These are phyloP conservation scores for Chaetomiaceae sp. DNA, from an alignment of 2,329 filamentous ascomycete species.

Conservation along the genomic window DNA sequence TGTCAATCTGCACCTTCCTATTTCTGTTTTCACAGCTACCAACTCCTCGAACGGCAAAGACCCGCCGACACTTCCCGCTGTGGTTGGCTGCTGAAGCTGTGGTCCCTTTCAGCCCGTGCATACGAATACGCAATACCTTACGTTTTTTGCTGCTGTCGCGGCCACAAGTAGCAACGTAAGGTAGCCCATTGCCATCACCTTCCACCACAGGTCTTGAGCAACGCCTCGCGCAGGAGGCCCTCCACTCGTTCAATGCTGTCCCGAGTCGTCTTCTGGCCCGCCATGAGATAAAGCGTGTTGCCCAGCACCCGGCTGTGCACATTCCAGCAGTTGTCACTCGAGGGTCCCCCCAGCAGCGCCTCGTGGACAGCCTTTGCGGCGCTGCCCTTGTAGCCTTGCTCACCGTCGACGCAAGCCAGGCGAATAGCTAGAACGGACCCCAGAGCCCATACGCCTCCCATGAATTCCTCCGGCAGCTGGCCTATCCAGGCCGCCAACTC, in stretches of 20 bases:
- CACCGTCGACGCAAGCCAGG: conserved; percentile 33
- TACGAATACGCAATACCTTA: too few relatives aligned
- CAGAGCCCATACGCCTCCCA: conserved; percentile 64
- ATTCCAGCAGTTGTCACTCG: conserved; percentile 36
- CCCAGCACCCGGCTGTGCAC: conserved; percentile 50
- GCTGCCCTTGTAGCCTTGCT: conserved; percentile 41
- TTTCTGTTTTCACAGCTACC: too few relatives aligned
- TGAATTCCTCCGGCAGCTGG: conserved; percentile 37
- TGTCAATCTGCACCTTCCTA: too few relatives aligned
- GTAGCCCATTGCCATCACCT: not conserved
- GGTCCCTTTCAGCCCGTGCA: too few relatives aligned
- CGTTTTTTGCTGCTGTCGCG: too few relatives aligned
- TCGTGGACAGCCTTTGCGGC: conserved; percentile 40
- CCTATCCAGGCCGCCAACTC: conserved; percentile 48
- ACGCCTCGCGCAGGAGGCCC: not conserved
- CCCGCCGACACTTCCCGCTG: too few relatives aligned
- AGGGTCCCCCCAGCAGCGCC: conserved; percentile 24
- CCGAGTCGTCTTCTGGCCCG: conserved; percentile 37
- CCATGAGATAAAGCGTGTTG: conserved; percentile 55
- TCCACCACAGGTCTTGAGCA: not conserved
- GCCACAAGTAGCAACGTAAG: too few relatives aligned
- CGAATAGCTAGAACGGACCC: conserved; percentile 68
- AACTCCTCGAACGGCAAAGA: too few relatives aligned
- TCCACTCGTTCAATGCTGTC: conserved; percentile 13
- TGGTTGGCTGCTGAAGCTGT: too few relatives aligned